Evolutionary conservation across 1,139 yeast genomes (phyloP).

Genomic region (Hansenula lynferdii): DNA sequence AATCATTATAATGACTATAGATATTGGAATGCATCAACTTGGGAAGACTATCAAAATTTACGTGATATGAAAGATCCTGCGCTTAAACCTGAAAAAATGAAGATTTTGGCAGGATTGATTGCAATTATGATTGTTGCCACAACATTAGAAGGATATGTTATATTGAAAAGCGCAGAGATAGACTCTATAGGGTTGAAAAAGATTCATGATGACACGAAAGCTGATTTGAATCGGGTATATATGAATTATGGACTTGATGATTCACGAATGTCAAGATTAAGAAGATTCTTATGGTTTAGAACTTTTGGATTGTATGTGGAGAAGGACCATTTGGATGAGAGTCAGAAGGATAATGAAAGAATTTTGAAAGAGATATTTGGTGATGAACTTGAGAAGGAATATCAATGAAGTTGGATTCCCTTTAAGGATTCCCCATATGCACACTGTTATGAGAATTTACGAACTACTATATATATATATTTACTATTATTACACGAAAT

Average conservation of each 20-base stretch:
- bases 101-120: conserved; percentile 21
- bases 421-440: too few relatives aligned
- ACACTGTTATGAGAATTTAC: too few relatives aligned
- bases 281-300: conserved; percentile 58
- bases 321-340: conserved; percentile 27
- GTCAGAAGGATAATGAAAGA: conserved; percentile 27
- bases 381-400: not conserved
- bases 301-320: conserved; percentile 33
- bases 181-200: conserved; percentile 21
- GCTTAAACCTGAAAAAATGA: conserved; percentile 19
- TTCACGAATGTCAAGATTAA: conserved; percentile 45
- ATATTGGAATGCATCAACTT: conserved; percentile 65
- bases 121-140: conserved; percentile 24
- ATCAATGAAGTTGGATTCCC: not conserved
- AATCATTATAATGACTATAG: conserved; percentile 32
- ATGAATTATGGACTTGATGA: conserved; percentile 50
- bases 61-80: conserved; percentile 17
- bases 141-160: conserved; percentile 32
- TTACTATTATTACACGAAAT: too few relatives aligned
- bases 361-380: conserved; percentile 15
- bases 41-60: conserved; percentile 54
- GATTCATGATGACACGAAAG: conserved; percentile 41
- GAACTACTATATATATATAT: too few relatives aligned
- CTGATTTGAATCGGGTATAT: conserved; percentile 44
- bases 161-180: conserved; percentile 30